phyloP scores from a whole-genome alignment of 139 green algal genomes.

The Diplosphaera chodatii region DNA sequence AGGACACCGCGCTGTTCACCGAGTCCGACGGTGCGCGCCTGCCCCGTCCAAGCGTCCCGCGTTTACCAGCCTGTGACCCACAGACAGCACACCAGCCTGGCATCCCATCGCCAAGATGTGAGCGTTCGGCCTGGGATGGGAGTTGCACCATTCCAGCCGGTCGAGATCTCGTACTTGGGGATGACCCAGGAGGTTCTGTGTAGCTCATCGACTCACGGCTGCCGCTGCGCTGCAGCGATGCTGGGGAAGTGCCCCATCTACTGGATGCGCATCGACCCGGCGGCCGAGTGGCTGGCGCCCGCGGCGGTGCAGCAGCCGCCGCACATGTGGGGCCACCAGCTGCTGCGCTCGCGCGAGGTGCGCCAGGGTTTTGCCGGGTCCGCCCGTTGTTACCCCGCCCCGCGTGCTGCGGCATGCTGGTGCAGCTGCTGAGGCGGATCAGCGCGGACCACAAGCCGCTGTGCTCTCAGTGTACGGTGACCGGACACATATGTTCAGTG shows the following conservation, averaged over 20 bases:
- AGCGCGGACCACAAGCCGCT: too few species aligned
- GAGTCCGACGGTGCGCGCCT: constrained; percentile 1
- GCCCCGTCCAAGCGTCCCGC: too few species aligned
- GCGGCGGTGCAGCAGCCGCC: constrained; percentile 47
- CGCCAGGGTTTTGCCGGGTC: not conserved
- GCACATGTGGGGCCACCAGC: constrained; percentile 43
- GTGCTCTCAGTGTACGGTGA: too few species aligned
- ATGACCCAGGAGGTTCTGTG: constrained; percentile 17
- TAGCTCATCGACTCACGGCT: not conserved
- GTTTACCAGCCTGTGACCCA: too few species aligned
- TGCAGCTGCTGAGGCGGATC: too few species aligned
- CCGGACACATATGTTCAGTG: too few species aligned
- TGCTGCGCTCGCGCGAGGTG: constrained; percentile 57
- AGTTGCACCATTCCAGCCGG: too few species aligned
- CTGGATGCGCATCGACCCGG: constrained; percentile 56
- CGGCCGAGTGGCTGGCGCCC: constrained; percentile 45
- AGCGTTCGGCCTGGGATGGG: too few species aligned
- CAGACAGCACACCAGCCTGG: too few species aligned
- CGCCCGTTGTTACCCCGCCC: too few species aligned
- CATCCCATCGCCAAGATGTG: too few species aligned
- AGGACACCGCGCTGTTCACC: not conserved
- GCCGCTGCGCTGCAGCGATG: not conserved
- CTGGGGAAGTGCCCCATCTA: constrained; percentile 14
- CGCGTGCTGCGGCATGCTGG: not conserved
- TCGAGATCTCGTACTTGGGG: too few species aligned